phyloP scores from a whole-genome alignment of 1,284 basidiomycete species.

The Peniophora sp. region DNA sequence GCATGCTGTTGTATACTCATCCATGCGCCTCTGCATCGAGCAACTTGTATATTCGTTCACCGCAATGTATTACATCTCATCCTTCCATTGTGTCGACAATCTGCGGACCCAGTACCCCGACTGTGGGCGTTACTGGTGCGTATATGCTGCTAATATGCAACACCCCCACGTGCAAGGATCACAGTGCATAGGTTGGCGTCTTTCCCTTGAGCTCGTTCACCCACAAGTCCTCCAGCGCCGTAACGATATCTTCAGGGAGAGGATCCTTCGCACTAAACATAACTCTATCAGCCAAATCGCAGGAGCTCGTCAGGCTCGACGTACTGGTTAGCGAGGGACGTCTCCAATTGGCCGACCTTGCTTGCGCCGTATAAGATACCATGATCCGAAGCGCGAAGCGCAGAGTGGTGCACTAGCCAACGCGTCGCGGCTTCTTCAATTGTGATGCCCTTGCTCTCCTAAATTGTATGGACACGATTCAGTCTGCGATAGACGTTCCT shows the following conservation, averaged over 20 bases:
- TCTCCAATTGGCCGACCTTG: slow-evolving; percentile 2
- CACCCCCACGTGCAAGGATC: no score
- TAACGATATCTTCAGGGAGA: slow-evolving; percentile 14
- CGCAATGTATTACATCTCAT: no score
- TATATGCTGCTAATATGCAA: no score
- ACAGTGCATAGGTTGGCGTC: neutral
- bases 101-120: no score
- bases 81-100: no score
- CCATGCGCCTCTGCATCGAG: no score
- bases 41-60: no score
- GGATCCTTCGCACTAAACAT: slow-evolving; percentile 3
- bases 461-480: neutral
- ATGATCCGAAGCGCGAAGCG: slow-evolving; percentile 5
- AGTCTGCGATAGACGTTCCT: no score
- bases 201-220: slow-evolving; percentile 5
- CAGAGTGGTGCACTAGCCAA: slow-evolving; percentile 21
- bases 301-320: neutral
- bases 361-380: slow-evolving; percentile 6
- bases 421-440: slow-evolving; percentile 18
- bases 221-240: slow-evolving; percentile 16
- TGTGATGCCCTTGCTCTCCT: slow-evolving; percentile 12
- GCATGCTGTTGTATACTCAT: no score
- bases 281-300: neutral
- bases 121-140: no score
- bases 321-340: slow-evolving; percentile 1